phyloP scores from a whole-genome alignment of 805 yeast genomes.

The Candida ulmi region DNA sequence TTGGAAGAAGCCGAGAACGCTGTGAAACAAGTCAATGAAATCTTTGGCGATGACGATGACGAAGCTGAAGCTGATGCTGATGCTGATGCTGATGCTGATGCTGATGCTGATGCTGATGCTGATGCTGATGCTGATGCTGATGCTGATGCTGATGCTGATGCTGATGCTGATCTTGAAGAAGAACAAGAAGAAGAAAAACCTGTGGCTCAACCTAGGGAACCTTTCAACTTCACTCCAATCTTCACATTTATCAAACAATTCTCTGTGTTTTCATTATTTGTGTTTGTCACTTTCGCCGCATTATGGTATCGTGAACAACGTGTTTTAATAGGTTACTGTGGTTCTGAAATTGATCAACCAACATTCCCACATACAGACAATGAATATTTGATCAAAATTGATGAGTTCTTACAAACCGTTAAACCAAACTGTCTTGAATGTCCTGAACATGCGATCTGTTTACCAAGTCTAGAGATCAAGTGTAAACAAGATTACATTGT shows the following conservation, averaged over 20 bases:
- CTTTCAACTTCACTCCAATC: slow-evolving; percentile 4
- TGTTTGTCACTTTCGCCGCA: slow-evolving; percentile 34
- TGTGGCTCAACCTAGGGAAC: neutral
- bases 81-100: slow-evolving; percentile 3
- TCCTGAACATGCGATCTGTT: slow-evolving; percentile 78
- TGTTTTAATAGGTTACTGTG: slow-evolving; percentile 68
- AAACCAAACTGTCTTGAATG: slow-evolving; percentile 70
- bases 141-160: slow-evolving; percentile 3
- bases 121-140: slow-evolving; percentile 7
- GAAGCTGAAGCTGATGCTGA: slow-evolving; percentile 3
- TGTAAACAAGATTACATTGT: slow-evolving; percentile 67
- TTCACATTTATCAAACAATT: slow-evolving; percentile 19
- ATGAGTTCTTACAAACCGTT: slow-evolving; percentile 38
- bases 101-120: slow-evolving; percentile 5
- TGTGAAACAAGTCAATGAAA: slow-evolving; percentile 18
- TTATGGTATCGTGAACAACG: slow-evolving; percentile 65
- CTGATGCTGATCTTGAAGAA: slow-evolving; percentile 5
- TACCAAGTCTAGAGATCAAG: slow-evolving; percentile 47
- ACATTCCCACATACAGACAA: slow-evolving; percentile 30
- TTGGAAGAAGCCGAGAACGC: slow-evolving; percentile 24
- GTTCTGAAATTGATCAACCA: slow-evolving; percentile 45
- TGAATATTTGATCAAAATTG: slow-evolving; percentile 30
- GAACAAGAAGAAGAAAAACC: slow-evolving; percentile 1
- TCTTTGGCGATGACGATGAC: slow-evolving; percentile 9
- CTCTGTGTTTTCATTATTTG: slow-evolving; percentile 30